Conservation (phyloP, 306 rosid species). For the Amphicarpaea edgeworthii region DNA sequence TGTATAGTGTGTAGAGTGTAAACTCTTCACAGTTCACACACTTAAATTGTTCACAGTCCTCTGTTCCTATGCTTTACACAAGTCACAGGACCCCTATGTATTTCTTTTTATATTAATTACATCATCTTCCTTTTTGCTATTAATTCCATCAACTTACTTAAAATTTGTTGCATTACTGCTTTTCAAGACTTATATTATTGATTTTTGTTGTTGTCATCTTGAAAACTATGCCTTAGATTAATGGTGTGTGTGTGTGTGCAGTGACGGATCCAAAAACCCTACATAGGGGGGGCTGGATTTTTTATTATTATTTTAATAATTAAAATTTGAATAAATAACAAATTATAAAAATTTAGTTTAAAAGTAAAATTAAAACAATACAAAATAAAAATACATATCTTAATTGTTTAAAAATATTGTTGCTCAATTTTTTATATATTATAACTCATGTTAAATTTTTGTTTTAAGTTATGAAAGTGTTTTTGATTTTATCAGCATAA, state of each 20-base stretch:
- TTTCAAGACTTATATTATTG: not conserved
- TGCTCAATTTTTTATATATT: too few relatives aligned
- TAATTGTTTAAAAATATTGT: too few relatives aligned
- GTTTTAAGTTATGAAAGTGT: too few relatives aligned
- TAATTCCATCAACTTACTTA: not conserved
- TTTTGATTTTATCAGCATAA: too few relatives aligned
- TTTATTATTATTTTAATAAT: too few relatives aligned
- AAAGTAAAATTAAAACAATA: too few relatives aligned
- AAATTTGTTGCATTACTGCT: not conserved
- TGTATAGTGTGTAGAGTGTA: not conserved
- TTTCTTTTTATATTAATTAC: not conserved
- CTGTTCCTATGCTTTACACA: not conserved
- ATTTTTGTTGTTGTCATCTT: not conserved
- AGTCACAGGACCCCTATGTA: not conserved
- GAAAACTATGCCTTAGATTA: not conserved
- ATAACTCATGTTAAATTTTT: too few relatives aligned
- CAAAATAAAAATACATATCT: too few relatives aligned
- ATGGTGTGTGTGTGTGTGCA: not conserved
- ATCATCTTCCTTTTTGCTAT: not conserved
- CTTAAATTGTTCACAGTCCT: not conserved
- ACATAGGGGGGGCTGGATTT: too few relatives aligned
- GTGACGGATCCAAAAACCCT: too few relatives aligned
- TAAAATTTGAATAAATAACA: too few relatives aligned
- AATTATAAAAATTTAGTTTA: too few relatives aligned
- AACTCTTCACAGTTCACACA: slow-evolving; percentile 1